phyloP scores from a whole-genome alignment of 441 rosid genomes.

The Melastoma candidum region DNA sequence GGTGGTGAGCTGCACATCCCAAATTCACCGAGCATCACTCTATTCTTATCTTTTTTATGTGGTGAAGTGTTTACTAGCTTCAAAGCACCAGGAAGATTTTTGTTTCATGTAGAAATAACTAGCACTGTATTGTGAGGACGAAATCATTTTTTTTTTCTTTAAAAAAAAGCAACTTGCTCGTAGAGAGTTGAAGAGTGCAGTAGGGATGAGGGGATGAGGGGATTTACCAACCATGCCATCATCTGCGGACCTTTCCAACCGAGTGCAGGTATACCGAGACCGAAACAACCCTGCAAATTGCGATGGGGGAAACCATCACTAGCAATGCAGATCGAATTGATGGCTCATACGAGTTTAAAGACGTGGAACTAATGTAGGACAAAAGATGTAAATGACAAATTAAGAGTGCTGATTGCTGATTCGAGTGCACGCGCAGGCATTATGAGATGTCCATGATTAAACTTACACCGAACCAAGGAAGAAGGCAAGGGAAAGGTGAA shows the following conservation, averaged over 20 bases:
- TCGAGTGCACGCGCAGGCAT: background rate
- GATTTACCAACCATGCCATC: background rate
- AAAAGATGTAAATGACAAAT: background rate
- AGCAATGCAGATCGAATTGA: background rate
- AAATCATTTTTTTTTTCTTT: too few relatives aligned
- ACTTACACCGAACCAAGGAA: constrained; percentile 85
- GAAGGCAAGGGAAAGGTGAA: constrained; percentile 86
- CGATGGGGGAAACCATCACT: background rate
- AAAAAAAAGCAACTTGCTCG: too few relatives aligned
- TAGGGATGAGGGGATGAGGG: too few relatives aligned
- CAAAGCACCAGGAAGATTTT: too few relatives aligned
- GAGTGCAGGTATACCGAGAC: constrained; percentile 72
- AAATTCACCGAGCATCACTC: too few relatives aligned
- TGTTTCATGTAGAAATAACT: too few relatives aligned
- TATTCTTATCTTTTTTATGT: too few relatives aligned
- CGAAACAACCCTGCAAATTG: constrained; percentile 65
- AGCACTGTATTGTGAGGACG: too few relatives aligned
- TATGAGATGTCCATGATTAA: background rate
- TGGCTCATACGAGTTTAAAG: background rate
- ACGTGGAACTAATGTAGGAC: too few relatives aligned
- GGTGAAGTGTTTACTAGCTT: too few relatives aligned
- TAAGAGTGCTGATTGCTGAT: background rate
- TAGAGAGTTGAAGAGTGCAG: too few relatives aligned
- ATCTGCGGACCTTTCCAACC: constrained; percentile 24
- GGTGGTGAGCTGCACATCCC: too few relatives aligned